Percentiles rank a stretch among this genome's conserved stretches.
Evolutionary conservation across 306 rosid genomes (phyloP).

Genomic region (Cyamopsis tetragonoloba): DNA sequence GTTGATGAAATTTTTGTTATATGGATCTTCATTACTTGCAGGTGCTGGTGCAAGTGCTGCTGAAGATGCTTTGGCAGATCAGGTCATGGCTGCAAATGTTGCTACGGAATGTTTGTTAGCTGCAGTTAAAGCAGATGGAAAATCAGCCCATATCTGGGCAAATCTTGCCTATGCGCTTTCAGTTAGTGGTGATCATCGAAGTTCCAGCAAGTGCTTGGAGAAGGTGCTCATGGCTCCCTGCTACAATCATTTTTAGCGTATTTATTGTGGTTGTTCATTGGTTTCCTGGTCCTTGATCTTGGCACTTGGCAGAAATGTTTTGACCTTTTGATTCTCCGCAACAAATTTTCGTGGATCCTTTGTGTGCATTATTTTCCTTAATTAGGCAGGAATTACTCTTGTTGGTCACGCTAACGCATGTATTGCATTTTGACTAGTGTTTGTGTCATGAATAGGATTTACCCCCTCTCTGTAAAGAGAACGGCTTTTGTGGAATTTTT

Average conservation of each 20-base stretch:
- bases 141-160: slow-evolving; percentile 90
- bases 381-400: slow-evolving; percentile 1
- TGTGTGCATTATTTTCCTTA: neutral
- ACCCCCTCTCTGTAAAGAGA: too few relatives aligned
- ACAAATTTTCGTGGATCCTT: neutral
- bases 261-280: slow-evolving; percentile 52
- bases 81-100: slow-evolving; percentile 55
- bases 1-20: slow-evolving; percentile 9
- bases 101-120: slow-evolving; percentile 93
- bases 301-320: slow-evolving; percentile 22
- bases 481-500: slow-evolving; percentile 8
- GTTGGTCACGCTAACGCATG: neutral
- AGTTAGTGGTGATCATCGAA: slow-evolving; percentile 75
- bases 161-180: slow-evolving; percentile 84
- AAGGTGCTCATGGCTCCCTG: slow-evolving; percentile 77
- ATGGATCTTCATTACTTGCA: slow-evolving; percentile 29
- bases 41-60: slow-evolving; percentile 92
- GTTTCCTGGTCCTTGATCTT: slow-evolving; percentile 39
- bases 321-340: slow-evolving; percentile 14
- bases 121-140: slow-evolving; percentile 71
- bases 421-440: slow-evolving; percentile 5
- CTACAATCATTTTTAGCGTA: slow-evolving; percentile 42
- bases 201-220: slow-evolving; percentile 93
- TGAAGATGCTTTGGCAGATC: slow-evolving; percentile 57
- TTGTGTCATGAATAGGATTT: too few relatives aligned